Conservation (phyloP, 1,284 basidiomycete genomes). For the Jaminaea rosea region DNA sequence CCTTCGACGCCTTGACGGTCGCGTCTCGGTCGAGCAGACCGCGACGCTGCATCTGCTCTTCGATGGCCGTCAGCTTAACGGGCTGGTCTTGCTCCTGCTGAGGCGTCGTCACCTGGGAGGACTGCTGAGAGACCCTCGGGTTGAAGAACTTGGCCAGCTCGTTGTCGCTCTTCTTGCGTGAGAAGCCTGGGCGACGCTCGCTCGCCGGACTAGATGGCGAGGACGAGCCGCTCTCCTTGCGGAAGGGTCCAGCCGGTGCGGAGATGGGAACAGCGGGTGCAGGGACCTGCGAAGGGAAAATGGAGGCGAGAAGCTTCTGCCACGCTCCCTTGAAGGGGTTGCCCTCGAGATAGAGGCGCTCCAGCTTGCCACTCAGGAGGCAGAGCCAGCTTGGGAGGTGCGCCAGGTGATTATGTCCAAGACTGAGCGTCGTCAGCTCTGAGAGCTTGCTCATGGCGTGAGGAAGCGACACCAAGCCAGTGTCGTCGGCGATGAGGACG, state of each 20-base stretch:
- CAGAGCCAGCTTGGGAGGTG: conserved; percentile 90
- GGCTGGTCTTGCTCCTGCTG: no score
- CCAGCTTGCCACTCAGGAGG: conserved; percentile 67
- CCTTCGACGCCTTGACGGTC: no score
- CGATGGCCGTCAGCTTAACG: no score
- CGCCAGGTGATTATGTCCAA: conserved; percentile 77
- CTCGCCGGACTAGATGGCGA: background rate
- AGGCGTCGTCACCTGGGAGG: no score
- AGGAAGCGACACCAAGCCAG: conserved; percentile 64
- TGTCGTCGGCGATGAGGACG: conserved; percentile 80
- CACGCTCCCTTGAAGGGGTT: conserved; percentile 89
- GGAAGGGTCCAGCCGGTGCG: background rate
- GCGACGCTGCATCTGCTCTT: background rate
- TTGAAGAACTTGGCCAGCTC: no score
- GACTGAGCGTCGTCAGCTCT: conserved; percentile 72
- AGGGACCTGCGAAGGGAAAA: conserved; percentile 4
- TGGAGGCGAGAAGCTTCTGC: conserved; percentile 61
- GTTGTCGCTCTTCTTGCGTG: background rate
- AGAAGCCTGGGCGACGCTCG: background rate
- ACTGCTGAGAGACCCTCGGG: no score
- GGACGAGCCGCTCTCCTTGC: conserved; percentile 45
- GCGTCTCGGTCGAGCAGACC: background rate
- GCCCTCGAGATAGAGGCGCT: conserved; percentile 78
- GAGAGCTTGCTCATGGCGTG: conserved; percentile 50
- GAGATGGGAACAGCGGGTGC: background rate